Evolutionary conservation across 225 moss, liverwort and hornwort species (phyloP), one percentile per base, ranked within the genome.

Genomic region (Pseudisothecium myosuroides): DNA sequence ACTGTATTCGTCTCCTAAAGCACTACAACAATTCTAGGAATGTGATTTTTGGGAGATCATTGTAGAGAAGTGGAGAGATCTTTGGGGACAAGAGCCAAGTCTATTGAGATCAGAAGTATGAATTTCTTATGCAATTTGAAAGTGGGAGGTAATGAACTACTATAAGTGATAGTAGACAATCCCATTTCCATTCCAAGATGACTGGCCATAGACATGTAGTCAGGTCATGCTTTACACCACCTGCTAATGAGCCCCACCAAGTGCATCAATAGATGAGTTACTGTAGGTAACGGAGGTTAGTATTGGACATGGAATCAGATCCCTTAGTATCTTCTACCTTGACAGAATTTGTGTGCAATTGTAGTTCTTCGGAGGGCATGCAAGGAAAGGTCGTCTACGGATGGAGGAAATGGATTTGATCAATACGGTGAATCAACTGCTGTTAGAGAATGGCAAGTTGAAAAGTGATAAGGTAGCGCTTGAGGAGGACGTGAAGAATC

Each of bases 371-470:
- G 94, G 97, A 63, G 92, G 98, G 67, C 96, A 95, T 76, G 93
- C 94, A 81, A 90, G 98, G 88, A 97, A 93, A 93, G 96, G 97
- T 39, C 93, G 97, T 34, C 92, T 96, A 41, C 95, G 97, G 20
- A 93, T 95, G 83, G 96, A 98, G 78, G 96, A 96, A 91, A 92
- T 96, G 96, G 95, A 98, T 91, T 92, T 98, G 67, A 96, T 98
- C 90, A 98, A 96, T 89, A 97, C 98, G 31, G 96, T 98, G 92
- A 98, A 98, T 87, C 98, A 97, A 77, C 91, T 98, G 12, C 84
- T 98, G 73, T 39, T 95, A 63, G 96, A 98, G 80, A 98, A 97
- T 86, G 95, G 90, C 82, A 97, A 97, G 88, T 87, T 98, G 62
- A 97, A 94, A 80, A 94, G 93, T n/a, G 98, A 98, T 17, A 98